A percentile compares a stretch with the other conserved stretches of the same genome.
These are phyloP conservation scores for Nemania serpens DNA, from an alignment of 2,329 filamentous ascomycete genomes.

Conservation along the genomic window DNA sequence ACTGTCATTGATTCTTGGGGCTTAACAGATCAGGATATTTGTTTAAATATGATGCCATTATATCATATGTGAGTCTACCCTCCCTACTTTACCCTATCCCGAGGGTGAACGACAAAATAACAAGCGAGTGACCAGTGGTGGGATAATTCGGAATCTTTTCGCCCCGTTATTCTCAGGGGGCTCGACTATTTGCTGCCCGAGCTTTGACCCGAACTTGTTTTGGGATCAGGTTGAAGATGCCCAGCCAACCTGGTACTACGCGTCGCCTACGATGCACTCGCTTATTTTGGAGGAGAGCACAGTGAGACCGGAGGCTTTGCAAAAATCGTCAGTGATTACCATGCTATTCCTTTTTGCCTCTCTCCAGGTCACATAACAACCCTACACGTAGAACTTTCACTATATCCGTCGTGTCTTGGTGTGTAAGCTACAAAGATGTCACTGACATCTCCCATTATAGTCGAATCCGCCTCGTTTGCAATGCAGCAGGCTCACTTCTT, in stretches of 20 bases:
- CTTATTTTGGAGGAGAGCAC: slow-evolving; percentile 54
- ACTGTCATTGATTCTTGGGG: slow-evolving; percentile 61
- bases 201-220: slow-evolving; percentile 59
- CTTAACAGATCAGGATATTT: slow-evolving; percentile 51
- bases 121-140: slow-evolving; percentile 46
- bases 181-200: slow-evolving; percentile 57
- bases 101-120: not conserved
- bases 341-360: not conserved
- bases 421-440: not conserved
- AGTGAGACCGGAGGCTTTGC: slow-evolving; percentile 46
- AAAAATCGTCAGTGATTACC: slow-evolving; percentile 40
- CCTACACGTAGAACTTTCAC: too few relatives aligned
- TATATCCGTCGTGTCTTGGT: not conserved
- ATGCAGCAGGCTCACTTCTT: slow-evolving; percentile 58
- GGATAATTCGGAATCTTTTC: slow-evolving; percentile 59
- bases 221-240: slow-evolving; percentile 57
- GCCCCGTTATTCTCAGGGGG: slow-evolving; percentile 59
- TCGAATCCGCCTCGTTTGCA: slow-evolving; percentile 58
- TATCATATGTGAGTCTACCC: slow-evolving; percentile 55
- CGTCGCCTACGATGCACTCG: slow-evolving; percentile 61
- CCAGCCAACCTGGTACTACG: slow-evolving; percentile 61
- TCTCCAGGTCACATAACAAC: not conserved
- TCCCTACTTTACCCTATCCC: not conserved
- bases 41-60: slow-evolving; percentile 64
- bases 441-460: not conserved